Evolutionary conservation across 306 rosid genomes (phyloP).

Genomic region (Ceratonia siliqua): DNA sequence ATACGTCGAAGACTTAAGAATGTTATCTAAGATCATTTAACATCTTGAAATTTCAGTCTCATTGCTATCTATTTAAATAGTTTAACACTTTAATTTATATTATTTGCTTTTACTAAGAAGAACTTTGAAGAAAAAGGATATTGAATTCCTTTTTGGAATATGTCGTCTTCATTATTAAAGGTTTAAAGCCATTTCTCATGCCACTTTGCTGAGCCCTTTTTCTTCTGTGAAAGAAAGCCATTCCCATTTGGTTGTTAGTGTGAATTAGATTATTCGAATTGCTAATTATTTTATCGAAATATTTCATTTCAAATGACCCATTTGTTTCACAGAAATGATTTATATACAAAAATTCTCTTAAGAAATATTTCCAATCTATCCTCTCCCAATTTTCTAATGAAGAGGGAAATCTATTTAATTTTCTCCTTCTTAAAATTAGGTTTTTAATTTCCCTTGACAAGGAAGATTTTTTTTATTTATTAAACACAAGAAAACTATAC

Average conservation of each 20-base stretch:
- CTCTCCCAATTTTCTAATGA: too few relatives aligned
- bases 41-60: slow-evolving; percentile 30
- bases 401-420: too few relatives aligned
- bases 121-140: slow-evolving; percentile 24
- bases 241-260: slow-evolving; percentile 27
- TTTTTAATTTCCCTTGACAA: not conserved
- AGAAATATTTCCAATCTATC: not conserved
- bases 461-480: too few relatives aligned
- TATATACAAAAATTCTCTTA: not conserved
- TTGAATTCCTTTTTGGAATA: slow-evolving; percentile 19
- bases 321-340: not conserved
- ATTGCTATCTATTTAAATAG: not conserved
- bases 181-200: slow-evolving; percentile 34
- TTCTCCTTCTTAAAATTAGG: too few relatives aligned
- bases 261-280: not conserved
- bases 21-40: slow-evolving; percentile 31
- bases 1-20: slow-evolving; percentile 30
- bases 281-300: not conserved
- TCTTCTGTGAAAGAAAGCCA: slow-evolving; percentile 25
- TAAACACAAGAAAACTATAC: too few relatives aligned
- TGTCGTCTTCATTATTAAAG: slow-evolving; percentile 11
- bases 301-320: not conserved
- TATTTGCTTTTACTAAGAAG: not conserved
- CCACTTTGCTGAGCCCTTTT: slow-evolving; percentile 14
- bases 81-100: not conserved